These are phyloP conservation scores for Fusarium tanahbumbuense DNA, from an alignment of 2,329 filamentous ascomycete species.

Conservation along the genomic window DNA sequence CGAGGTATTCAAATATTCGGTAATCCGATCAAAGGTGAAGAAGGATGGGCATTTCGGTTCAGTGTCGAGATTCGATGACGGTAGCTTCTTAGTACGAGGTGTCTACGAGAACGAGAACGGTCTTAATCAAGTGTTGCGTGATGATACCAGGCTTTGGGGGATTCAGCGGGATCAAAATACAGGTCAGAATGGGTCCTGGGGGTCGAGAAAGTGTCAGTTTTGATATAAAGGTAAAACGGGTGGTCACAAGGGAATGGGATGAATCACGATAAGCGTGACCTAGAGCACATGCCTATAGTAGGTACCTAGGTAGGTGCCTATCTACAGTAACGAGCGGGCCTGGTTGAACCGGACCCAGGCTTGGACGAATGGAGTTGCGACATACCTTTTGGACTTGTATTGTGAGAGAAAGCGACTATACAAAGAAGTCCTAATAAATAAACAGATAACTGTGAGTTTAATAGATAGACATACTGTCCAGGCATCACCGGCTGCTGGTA, in stretches of 20 bases:
- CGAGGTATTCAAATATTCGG: slow-evolving; percentile 55
- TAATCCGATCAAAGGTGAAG: slow-evolving; percentile 17
- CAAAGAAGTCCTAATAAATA: slow-evolving; percentile 11
- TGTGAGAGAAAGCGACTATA: not conserved
- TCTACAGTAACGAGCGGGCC: not conserved
- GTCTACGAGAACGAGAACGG: not conserved
- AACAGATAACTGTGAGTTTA: not conserved
- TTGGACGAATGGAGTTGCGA: not conserved
- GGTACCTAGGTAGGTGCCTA: slow-evolving; percentile 1
- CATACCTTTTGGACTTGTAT: not conserved
- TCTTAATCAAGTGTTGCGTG: not conserved
- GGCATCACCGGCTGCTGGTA: slow-evolving; percentile 43
- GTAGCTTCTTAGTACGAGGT: not conserved
- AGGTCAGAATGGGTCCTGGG: not conserved
- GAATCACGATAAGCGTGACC: slow-evolving; percentile 45
- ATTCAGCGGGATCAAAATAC: not conserved
- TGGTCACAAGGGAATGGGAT: slow-evolving; percentile 40
- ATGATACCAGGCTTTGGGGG: no score
- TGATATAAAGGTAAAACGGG: not conserved
- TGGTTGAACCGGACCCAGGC: not conserved
- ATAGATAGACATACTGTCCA: slow-evolving; percentile 23
- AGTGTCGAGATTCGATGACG: not conserved
- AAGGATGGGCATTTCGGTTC: slow-evolving; percentile 33
- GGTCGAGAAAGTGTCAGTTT: not conserved
- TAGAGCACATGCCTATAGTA: slow-evolving; percentile 36